Evolutionary conservation across 2,329 filamentous ascomycete species (phyloP).

Genomic region (Epichloe amarillans): DNA sequence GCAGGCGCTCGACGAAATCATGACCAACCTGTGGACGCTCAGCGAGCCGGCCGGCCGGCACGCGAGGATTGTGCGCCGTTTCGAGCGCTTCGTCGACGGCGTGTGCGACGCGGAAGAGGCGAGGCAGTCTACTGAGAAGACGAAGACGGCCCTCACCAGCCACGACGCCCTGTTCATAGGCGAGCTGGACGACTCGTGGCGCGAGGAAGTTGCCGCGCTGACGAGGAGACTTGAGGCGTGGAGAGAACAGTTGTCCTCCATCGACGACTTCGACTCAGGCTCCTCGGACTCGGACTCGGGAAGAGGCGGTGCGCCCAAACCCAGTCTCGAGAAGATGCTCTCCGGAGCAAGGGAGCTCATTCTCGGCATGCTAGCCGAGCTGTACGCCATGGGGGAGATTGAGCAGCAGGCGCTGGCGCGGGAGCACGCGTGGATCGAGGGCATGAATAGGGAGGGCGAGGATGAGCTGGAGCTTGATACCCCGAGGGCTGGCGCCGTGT

Average conservation of each 20-base stretch:
- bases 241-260: slow-evolving; percentile 31
- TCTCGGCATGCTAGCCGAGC: slow-evolving; percentile 46
- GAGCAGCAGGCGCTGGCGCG: slow-evolving; percentile 41
- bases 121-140: slow-evolving; percentile 23
- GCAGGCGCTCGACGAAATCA: slow-evolving; percentile 41
- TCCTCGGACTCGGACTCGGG: not conserved
- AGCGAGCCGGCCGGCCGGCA: slow-evolving; percentile 44
- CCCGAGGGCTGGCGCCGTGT: slow-evolving; percentile 32
- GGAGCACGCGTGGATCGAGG: slow-evolving; percentile 46
- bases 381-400: slow-evolving; percentile 46
- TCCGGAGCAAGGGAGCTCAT: slow-evolving; percentile 35
- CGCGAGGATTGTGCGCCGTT: slow-evolving; percentile 37
- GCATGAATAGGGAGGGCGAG: slow-evolving; percentile 32
- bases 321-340: slow-evolving; percentile 35
- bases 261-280: slow-evolving; percentile 21
- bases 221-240: slow-evolving; percentile 41
- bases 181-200: slow-evolving; percentile 44
- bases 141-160: slow-evolving; percentile 14
- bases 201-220: slow-evolving; percentile 40
- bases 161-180: slow-evolving; percentile 33
- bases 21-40: slow-evolving; percentile 44
- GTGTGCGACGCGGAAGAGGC: slow-evolving; percentile 34
- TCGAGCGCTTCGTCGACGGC: slow-evolving; percentile 44
- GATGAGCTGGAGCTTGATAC: slow-evolving; percentile 21
- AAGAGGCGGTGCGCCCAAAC: slow-evolving; percentile 4